Evolutionary conservation across 2,329 filamentous ascomycete species (phyloP), one percentile per base, ranked within the genome.

Genomic region (Cadophora sp.): DNA sequence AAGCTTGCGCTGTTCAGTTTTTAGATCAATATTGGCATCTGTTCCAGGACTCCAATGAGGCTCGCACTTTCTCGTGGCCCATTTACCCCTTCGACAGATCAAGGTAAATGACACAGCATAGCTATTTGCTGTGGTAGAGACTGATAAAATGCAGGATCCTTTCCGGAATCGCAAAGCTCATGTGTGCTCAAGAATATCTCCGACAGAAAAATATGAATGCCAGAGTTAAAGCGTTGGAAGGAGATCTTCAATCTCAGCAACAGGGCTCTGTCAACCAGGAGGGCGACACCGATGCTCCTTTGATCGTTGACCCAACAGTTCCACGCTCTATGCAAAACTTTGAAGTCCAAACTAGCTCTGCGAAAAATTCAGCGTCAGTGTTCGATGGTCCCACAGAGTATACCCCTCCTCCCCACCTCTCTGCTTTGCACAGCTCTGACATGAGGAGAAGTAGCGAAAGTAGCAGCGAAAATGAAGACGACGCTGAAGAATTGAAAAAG

Each of bases 111-210:
- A 24, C 1, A 20, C 13, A 2, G 3, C 48, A 24, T 4, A 53
- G 27, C 36, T 2, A 39, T 11, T 16, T 13, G 16, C 20, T 24
- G 14, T 7, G 5, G 20, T 43, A 1, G 7, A 41, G 11, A 3
- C 22, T 41, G 9, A 59, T 43, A 1, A 2, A 16, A 18, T 3
- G 50, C 11, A 59, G 55, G 18, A 22, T 59, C 8, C 33, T 39
- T 22, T 41, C 33, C 11, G 39, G 33, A 20, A 24, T 59, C 6
- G 55, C 55, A 3, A 59, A 41, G n/a, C 22, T 59, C 3, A 59
- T 59, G 55, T 59, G 55, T 18, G 33, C 55, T 43, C 55, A 59
- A 43, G 55, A 59, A 14, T 59, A 33, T 24, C 6, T 53, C 14
- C 50, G 50, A 53, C 16, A 18, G 14, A 53, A 53, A 39, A 39